Evolutionary conservation across 1,284 basidiomycete genomes (phyloP), one percentile per base, ranked within the genome.

Genomic region (Golubevia sp.): DNA sequence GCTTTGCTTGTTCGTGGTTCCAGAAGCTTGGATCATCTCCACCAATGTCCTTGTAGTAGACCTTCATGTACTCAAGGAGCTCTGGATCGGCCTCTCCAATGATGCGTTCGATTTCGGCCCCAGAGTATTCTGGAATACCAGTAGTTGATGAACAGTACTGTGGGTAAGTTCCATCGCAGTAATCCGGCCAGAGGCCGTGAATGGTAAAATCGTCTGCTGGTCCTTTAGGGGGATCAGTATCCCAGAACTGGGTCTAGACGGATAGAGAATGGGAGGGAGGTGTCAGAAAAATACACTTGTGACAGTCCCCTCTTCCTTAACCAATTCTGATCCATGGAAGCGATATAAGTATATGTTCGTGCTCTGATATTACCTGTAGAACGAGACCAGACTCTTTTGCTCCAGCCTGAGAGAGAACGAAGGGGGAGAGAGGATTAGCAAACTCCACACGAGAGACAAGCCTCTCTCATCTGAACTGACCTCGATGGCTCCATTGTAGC

Each of bases 1-100:
- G 76, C 66, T 77, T 77, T 59, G 74, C 69, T 59, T 69, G 76
- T 56, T 77, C 76, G 60, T 77, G 73, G n/a, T 56, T 60, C 55
- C 67, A 61, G 61, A 76, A 71, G 21, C 48, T 27, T 20, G 64
- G 38, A 44, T 56, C 49, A 15, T 66, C 25, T 2, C 56, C 49
- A 54, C 63, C 38, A 8, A 64, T 60, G 23, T 57, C 62, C 26
- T 69, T 59, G 55, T 70, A 77, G 69, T 71, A 55, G 23, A 23
- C 24, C 3, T 60, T 26, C 67, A 69, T 67, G 55, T 53, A 74
- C 1, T 55, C 62, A 48, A 55, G 60, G 2, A 72, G 66, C 0
- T 61, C 58, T 0, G 72, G 68, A 38, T 70, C 66, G 70, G 76
- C 72, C 66, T 77, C 66, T 6, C 54, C 50, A 50, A 77, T 49